Evolutionary conservation across 2,329 filamentous ascomycete species (phyloP), one percentile per base, ranked within the genome.

Genomic region (Trichoderma breve): DNA sequence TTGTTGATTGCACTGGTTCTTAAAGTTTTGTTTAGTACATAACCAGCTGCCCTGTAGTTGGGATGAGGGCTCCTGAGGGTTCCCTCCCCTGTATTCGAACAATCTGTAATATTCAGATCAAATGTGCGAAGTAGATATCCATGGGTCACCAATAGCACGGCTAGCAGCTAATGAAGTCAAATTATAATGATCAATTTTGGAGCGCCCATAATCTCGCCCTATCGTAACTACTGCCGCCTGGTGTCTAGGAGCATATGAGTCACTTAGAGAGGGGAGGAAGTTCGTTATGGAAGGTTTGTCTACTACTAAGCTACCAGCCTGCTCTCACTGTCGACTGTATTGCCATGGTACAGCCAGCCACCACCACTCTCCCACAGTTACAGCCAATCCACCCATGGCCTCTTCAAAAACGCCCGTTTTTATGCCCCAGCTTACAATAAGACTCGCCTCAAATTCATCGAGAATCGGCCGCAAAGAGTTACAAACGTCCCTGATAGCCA

Each of bases 1-100:
- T 84, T 92, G 30, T 83, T 97, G 24, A 83, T 90, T 4, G 88
- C 93, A 26, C 88, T 97, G 84, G 83, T 97, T 26, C 73, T 89
- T 71, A 90, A 88, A 77, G 83, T 89, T 32, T 75, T 88, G 18
- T 78, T 83, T 58, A 81, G 78, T 53, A 70, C 77, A 8, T 80
- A 57, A 74, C 28, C 36, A 26, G 18, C n/a, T 14, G 43, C n/a
- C 43, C 26, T 47, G 6, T 34, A 12, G n/a, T 34, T 12, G 7
- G 34, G 21, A 32, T 3, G 18, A 15, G 55, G 36, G 24, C 12
- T 39, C 5, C 43, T 66, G 43, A 18, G 15, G 14, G 11, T 15
- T 43, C 21, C 24, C 24, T 6, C 18, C 21, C 11, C 2, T 30
- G 24, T 21, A 24, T 12, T 21, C 24, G n/a, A 53, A 26, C n/a